A percentile compares a stretch with the other conserved stretches of the same genome.
phyloP scores from a whole-genome alignment of 2,329 filamentous ascomycete species.

The Onygenales sp. region DNA sequence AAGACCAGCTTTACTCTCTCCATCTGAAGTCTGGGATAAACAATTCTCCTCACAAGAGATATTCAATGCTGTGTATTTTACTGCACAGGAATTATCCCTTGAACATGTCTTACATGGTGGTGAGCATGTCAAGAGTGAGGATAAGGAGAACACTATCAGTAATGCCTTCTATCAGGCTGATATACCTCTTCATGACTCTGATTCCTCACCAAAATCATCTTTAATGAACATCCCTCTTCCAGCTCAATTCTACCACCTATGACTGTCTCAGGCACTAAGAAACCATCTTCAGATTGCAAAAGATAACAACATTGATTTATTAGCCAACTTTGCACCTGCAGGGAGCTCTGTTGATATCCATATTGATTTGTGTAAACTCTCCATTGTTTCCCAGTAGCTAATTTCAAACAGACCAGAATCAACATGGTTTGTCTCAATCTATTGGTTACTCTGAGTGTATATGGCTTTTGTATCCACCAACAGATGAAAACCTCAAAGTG shows the following conservation, averaged over 20 bases:
- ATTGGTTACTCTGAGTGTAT: too few relatives aligned
- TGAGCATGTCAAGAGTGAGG: not conserved
- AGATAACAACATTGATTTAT: not conserved
- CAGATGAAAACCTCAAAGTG: too few relatives aligned
- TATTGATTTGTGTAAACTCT: not conserved
- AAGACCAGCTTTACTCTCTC: too few relatives aligned
- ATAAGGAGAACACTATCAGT: not conserved
- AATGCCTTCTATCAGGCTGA: not conserved
- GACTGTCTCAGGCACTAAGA: not conserved
- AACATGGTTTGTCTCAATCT: too few relatives aligned
- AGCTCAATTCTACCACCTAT: not conserved
- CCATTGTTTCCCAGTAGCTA: too few relatives aligned
- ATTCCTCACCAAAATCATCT: not conserved
- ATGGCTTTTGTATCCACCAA: too few relatives aligned
- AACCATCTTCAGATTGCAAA: not conserved
- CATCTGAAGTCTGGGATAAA: too few relatives aligned
- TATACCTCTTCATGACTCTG: not conserved
- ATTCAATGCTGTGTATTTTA: too few relatives aligned
- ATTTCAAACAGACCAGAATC: too few relatives aligned
- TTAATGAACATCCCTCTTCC: not conserved
- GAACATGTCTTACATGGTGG: too few relatives aligned
- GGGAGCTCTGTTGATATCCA: not conserved
- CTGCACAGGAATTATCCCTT: too few relatives aligned
- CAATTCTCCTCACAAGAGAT: too few relatives aligned
- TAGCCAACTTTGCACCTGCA: not conserved